Base-by-base conservation (phyloP, 768 basidiomycete genomes). In the Xerocomellus chrysenteron region DNA sequence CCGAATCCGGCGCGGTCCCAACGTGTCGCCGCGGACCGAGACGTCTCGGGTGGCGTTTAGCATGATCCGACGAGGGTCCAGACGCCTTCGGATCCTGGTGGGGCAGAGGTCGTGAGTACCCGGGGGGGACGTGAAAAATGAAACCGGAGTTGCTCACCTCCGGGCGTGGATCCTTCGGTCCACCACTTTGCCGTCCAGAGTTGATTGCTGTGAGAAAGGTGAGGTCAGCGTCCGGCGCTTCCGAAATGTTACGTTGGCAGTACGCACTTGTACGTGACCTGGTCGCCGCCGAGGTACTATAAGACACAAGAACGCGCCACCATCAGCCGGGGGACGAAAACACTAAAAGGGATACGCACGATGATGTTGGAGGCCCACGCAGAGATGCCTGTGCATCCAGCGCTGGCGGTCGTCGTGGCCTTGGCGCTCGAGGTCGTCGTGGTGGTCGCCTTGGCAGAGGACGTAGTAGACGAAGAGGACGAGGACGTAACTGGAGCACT, bases 271-370 rank as follows among this genome's bases (percentile, higher is more conserved):
- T 76, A 81, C 17, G 68, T 70, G 17, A 72, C 81, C 43, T 74
- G 54, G 16, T 70, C 54, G 13, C 80, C 80, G 13, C 69, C 78
- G 26, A 60, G 53, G 62, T 84, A 84, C 78, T 82, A 36, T 80
- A 2, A 30, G 30, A 30, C 28, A 8, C 28, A 9, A 32, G 40
- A 32, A 39, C 35, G 14, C 13, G 35, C 37, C 37, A 5, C 21
- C 17, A 9, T 39, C 37, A 39, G 37, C 17, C 37, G 17, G 8
- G 6, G 37, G 7, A 42, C 4, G 19, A 13, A 42, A 39, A 6
- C 13, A 13, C 13, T 13, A 11, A 4, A 5, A 36, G 17, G 8
- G 46, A 6, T 3, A 73, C 77, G 44, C 54, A 82, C 80, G 19
- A 78, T 75, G 17, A 70, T 47, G 47, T 51, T 63, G 17, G 71